Conservation (phyloP, 2,329 filamentous ascomycete genomes). For the Beauveria scarabaeidicola region DNA sequence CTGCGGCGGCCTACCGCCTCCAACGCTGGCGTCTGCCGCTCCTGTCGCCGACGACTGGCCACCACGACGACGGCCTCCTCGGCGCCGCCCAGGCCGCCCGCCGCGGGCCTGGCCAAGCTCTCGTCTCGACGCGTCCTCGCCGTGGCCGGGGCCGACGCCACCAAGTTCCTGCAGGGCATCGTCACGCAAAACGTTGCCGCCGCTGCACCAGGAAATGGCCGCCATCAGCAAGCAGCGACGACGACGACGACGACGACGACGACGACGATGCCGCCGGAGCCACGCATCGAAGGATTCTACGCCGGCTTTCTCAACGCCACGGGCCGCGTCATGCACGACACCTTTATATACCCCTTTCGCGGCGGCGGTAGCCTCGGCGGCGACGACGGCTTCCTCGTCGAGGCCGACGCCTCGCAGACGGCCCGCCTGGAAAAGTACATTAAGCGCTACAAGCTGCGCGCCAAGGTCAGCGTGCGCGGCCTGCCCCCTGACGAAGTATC, state of each 20-base stretch:
- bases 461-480: constrained; percentile 63
- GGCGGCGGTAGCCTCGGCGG: constrained; percentile 17
- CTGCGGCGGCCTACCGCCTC: constrained; percentile 12
- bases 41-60: constrained; percentile 25
- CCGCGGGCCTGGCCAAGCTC: constrained; percentile 46
- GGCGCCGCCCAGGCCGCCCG: constrained; percentile 30
- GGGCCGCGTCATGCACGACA: constrained; percentile 79
- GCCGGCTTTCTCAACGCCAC: constrained; percentile 77
- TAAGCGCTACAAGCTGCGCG: constrained; percentile 75
- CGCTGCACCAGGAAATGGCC: too few relatives aligned
- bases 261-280: constrained; percentile 9
- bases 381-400: constrained; percentile 54
- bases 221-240: not conserved
- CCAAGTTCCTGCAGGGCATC: constrained; percentile 81
- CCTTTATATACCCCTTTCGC: constrained; percentile 70
- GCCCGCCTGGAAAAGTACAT: constrained; percentile 60
- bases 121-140: constrained; percentile 71
- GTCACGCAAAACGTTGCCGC: constrained; percentile 53
- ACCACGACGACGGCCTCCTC: constrained; percentile 15
- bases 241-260: constrained; percentile 17
- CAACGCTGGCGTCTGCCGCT: constrained; percentile 20
- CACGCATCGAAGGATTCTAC: constrained; percentile 54
- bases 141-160: constrained; percentile 68
- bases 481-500: constrained; percentile 55
- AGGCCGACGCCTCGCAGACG: constrained; percentile 66